Percentiles rank a stretch among this genome's conserved stretches.
Evolutionary conservation across 2,329 filamentous ascomycete genomes (phyloP).

Genomic region (Zasmidium angulare): DNA sequence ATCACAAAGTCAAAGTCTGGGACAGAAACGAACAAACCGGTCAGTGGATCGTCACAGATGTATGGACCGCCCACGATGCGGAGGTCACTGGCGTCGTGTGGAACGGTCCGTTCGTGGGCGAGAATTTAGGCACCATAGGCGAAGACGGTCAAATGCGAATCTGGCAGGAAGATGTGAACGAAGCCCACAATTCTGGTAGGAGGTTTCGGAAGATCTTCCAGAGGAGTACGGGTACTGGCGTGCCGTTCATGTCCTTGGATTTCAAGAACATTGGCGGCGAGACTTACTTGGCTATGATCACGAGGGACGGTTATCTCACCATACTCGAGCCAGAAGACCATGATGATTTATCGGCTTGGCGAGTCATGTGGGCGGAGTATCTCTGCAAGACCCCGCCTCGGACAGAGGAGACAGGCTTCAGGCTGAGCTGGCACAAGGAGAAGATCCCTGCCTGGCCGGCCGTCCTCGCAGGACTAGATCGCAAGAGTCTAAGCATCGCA

Average conservation of each 20-base stretch:
- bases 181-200: constrained; percentile 69
- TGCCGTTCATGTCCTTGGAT: constrained; percentile 74
- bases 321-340: constrained; percentile 84
- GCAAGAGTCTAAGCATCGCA: constrained; percentile 75
- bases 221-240: constrained; percentile 65
- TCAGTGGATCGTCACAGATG: constrained; percentile 78
- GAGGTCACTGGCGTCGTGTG: constrained; percentile 92
- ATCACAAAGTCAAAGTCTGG: constrained; percentile 91
- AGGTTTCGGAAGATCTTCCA: constrained; percentile 73
- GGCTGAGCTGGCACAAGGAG: constrained; percentile 85
- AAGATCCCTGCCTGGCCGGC: constrained; percentile 76
- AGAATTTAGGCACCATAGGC: constrained; percentile 82
- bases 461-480: constrained; percentile 75
- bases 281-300: constrained; percentile 81
- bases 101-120: constrained; percentile 87
- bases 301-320: constrained; percentile 74
- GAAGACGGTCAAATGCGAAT: constrained; percentile 88
- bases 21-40: constrained; percentile 74
- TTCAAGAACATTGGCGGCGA: constrained; percentile 82
- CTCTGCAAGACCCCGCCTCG: constrained; percentile 69
- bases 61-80: constrained; percentile 85
- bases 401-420: constrained; percentile 84
- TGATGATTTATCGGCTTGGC: constrained; percentile 76
- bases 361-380: constrained; percentile 71
- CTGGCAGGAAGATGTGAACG: constrained; percentile 87